Conservation (phyloP, 352 stramenopile genomes). For the Phytophthora tentaculata region DNA sequence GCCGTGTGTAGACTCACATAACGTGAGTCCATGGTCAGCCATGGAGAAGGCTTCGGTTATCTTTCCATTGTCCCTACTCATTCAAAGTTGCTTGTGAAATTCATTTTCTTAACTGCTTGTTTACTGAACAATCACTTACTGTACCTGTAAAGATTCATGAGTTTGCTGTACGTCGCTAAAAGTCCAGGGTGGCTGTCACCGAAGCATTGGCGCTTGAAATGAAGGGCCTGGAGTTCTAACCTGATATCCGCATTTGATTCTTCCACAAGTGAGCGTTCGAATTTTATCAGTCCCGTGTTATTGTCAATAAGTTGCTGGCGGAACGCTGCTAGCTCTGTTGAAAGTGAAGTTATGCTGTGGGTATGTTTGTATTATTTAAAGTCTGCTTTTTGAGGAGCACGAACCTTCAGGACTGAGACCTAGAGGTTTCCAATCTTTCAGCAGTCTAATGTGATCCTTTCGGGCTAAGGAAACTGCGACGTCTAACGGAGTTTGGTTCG, state of each 20-base stretch:
- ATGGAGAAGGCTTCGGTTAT: conserved; percentile 41
- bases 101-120: neutral
- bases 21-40: conserved; percentile 44
- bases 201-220: conserved; percentile 53
- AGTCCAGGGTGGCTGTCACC: conserved; percentile 43
- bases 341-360: neutral
- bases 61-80: conserved; percentile 27
- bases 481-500: conserved; percentile 45
- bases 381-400: neutral
- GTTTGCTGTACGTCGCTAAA: conserved; percentile 42
- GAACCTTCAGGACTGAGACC: conserved; percentile 50
- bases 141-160: conserved; percentile 56
- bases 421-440: conserved; percentile 61
- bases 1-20: conserved; percentile 49
- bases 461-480: conserved; percentile 46
- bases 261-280: conserved; percentile 28
- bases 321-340: conserved; percentile 39
- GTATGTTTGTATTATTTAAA: neutral
- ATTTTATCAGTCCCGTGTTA: conserved; percentile 13
- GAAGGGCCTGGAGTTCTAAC: conserved; percentile 59
- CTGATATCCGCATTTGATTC: conserved; percentile 44
- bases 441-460: conserved; percentile 43
- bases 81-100: neutral
- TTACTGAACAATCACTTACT: no score
- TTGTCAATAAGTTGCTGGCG: conserved; percentile 19